phyloP scores from a whole-genome alignment of 805 yeast genomes.

The Vanderwaltozyma tropicalis region DNA sequence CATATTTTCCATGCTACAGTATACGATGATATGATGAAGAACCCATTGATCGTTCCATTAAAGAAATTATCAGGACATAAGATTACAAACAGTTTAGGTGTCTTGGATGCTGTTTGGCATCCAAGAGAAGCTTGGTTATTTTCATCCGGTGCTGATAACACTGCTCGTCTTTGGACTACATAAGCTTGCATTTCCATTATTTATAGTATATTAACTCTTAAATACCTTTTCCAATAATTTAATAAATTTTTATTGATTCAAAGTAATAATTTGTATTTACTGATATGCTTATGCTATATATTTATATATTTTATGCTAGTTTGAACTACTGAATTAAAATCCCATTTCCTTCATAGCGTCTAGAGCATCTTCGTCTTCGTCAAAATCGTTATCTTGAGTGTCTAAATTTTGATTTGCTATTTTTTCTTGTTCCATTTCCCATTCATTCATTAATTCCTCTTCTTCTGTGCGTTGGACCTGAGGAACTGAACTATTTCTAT shows the following conservation, averaged over 20 bases:
- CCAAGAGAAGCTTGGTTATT: slow-evolving; percentile 98
- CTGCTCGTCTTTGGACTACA: slow-evolving; percentile 94
- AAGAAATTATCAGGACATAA: slow-evolving; percentile 90
- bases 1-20: slow-evolving; percentile 96
- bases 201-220: too few relatives aligned
- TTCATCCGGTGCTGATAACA: slow-evolving; percentile 93
- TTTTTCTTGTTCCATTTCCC: slow-evolving; percentile 1
- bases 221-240: too few relatives aligned
- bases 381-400: slow-evolving; percentile 4
- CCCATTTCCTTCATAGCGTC: slow-evolving; percentile 20
- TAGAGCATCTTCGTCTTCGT: slow-evolving; percentile 14
- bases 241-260: too few relatives aligned
- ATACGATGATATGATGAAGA: slow-evolving; percentile 80
- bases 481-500: neutral
- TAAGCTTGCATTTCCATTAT: too few relatives aligned
- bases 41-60: slow-evolving; percentile 90
- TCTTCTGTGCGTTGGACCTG: neutral
- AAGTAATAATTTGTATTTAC: too few relatives aligned
- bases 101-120: slow-evolving; percentile 85
- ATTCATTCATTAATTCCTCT: slow-evolving; percentile 2
- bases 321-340: too few relatives aligned
- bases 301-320: too few relatives aligned
- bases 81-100: slow-evolving; percentile 71
- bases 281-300: too few relatives aligned
- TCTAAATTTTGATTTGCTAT: neutral